Base-by-base conservation (phyloP, 2,329 filamentous ascomycete genomes). In the Samsoniella hepiali region DNA sequence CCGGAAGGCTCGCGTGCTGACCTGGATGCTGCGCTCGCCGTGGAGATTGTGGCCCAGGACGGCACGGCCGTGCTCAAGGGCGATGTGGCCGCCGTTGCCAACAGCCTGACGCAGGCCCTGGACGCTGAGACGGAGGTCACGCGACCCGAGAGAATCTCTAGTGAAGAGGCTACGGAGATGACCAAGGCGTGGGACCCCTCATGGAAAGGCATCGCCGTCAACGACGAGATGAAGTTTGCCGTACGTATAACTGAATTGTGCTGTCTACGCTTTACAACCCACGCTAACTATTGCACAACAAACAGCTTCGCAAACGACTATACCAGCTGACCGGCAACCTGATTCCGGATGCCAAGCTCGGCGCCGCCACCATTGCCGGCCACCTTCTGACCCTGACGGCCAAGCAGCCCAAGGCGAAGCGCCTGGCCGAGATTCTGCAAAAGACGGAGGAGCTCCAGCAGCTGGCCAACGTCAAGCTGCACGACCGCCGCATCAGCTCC, bases 281-380 rank as follows among this genome's bases (percentile, higher is more conserved):
- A n/a, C 54, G 29, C 63, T 64, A 32, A 64, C 58, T 1, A 22
- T 45, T 17, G 11, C 5, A 51, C 5, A n/a, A 29, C 68, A 97
- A n/a, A 29, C 68, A 97, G 93, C 82, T 95, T 67, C 79, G 88
- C 70, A 96, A 97, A 78, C 88, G 91, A 64, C 79, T 93, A 65
- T 86, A 89, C 74, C 90, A 95, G 74, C 81, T 96, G 65, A 93
- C 89, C n/a, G 91, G 91, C 65, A 85, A 88, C 65, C 84, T 86
- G 64, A 81, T 97, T 67, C 81, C 90, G 17, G 94, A 97, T 75
- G 80, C 85, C 54, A 82, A 84, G 68, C 83, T 96, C 65, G 77
- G 79, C 57, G 78, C 80, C 51, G 79, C 86, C 65, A 76, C 75
- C 58, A 87, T 82, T 9, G 79, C 86, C 44, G 78, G 80, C 62